phyloP scores from a whole-genome alignment of 345 rosid genomes.

The Alliaria petiolata region DNA sequence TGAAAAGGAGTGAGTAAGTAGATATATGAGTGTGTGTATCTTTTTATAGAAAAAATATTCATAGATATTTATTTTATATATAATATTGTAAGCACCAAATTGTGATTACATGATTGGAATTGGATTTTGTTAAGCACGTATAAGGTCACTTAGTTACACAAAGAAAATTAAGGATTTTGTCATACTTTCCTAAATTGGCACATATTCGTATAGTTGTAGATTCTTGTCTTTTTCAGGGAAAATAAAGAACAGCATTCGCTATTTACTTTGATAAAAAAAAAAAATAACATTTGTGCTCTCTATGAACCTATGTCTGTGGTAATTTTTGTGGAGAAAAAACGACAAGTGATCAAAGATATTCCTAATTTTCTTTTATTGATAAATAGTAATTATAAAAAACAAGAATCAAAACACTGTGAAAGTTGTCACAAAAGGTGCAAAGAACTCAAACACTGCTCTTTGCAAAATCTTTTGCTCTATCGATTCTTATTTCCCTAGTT shows the following conservation, averaged over 20 bases:
- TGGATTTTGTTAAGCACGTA: constrained; percentile 7
- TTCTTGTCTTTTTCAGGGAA: not conserved
- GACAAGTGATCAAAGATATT: not conserved
- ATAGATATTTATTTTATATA: not conserved
- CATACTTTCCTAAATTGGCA: constrained; percentile 11
- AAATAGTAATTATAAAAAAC: not conserved
- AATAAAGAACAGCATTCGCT: not conserved
- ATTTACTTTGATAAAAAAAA: not conserved
- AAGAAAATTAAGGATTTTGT: not conserved
- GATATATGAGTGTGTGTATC: not conserved
- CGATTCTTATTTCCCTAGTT: not conserved
- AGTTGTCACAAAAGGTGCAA: not conserved
- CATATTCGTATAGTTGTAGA: not conserved
- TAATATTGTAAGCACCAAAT: not conserved
- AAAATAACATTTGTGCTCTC: not conserved
- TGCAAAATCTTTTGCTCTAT: not conserved
- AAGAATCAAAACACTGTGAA: not conserved
- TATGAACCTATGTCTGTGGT: not conserved
- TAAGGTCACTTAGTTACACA: not conserved
- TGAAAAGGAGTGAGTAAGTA: constrained; percentile 19
- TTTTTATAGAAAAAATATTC: constrained; percentile 12
- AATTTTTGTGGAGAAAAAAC: too few relatives aligned
- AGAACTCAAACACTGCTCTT: not conserved
- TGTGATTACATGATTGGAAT: not conserved
- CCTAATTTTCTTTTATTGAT: not conserved